Evolutionary conservation across 345 rosid genomes (phyloP).

Genomic region (Boechera stricta): DNA sequence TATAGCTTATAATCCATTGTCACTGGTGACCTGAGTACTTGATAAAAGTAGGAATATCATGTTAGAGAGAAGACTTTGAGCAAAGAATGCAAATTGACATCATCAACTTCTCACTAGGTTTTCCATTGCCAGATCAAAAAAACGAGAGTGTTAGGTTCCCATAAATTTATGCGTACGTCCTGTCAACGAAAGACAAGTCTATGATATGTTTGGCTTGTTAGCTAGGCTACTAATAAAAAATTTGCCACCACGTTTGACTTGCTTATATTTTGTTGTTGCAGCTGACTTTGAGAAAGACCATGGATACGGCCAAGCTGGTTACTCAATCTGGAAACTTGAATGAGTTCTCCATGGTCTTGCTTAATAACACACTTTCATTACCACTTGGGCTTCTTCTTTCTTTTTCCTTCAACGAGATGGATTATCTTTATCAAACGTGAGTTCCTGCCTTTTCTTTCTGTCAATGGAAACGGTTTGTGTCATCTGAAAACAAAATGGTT

Average conservation of each 20-base stretch:
- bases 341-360: conserved; percentile 97
- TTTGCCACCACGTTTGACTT: neutral
- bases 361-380: conserved; percentile 88
- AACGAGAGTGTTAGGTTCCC: no score
- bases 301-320: conserved; percentile 96
- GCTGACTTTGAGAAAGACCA: conserved; percentile 89
- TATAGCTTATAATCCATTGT: neutral
- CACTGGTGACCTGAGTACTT: neutral
- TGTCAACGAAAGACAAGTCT: neutral
- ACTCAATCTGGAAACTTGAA: conserved; percentile 91
- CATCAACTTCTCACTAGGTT: neutral
- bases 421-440: conserved; percentile 79
- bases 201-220: neutral
- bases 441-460: conserved; percentile 36
- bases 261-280: conserved; percentile 49
- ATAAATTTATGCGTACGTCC: no score
- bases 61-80: neutral
- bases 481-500: conserved; percentile 20
- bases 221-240: neutral
- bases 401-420: conserved; percentile 80
- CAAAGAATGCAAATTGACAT: neutral
- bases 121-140: neutral
- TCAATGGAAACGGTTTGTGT: neutral
- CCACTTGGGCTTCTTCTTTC: conserved; percentile 85
- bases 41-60: neutral